These are phyloP conservation scores for Suillus discolor DNA, from an alignment of 768 basidiomycete genomes.

Conservation along the genomic window DNA sequence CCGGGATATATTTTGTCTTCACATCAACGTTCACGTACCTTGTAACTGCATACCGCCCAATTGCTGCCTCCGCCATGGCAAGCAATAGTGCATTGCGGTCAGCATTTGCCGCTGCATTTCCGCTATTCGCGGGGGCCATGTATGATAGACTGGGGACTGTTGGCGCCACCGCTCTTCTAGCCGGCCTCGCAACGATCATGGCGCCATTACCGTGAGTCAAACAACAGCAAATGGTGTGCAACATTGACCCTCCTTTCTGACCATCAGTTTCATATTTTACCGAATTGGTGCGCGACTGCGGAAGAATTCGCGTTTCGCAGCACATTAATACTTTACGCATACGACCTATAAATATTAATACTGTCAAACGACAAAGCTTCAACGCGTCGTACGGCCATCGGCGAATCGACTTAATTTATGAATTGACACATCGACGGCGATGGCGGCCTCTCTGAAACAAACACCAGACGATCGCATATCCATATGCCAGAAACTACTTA, in stretches of 20 bases:
- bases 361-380: neutral
- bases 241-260: neutral
- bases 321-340: conserved; percentile 15
- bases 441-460: neutral
- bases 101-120: conserved; percentile 52
- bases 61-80: conserved; percentile 64
- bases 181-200: conserved; percentile 62
- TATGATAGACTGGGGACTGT: conserved; percentile 61
- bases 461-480: neutral
- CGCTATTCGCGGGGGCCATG: conserved; percentile 55
- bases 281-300: conserved; percentile 48
- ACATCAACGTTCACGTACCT: conserved; percentile 67
- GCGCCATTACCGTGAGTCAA: conserved; percentile 59
- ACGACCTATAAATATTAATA: neutral
- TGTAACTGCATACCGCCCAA: conserved; percentile 51
- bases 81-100: conserved; percentile 60
- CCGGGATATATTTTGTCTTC: conserved; percentile 65
- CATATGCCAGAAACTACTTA: too few species aligned
- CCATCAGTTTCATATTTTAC: conserved; percentile 48
- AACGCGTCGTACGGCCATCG: neutral
- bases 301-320: conserved; percentile 45
- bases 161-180: conserved; percentile 72
- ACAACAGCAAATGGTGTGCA: neutral
- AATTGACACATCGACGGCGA: neutral
- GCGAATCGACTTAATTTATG: neutral